A percentile compares a stretch with the other conserved stretches of the same genome.
Evolutionary conservation across 768 basidiomycete species (phyloP).

Genomic region (Phylloporus scabripes): DNA sequence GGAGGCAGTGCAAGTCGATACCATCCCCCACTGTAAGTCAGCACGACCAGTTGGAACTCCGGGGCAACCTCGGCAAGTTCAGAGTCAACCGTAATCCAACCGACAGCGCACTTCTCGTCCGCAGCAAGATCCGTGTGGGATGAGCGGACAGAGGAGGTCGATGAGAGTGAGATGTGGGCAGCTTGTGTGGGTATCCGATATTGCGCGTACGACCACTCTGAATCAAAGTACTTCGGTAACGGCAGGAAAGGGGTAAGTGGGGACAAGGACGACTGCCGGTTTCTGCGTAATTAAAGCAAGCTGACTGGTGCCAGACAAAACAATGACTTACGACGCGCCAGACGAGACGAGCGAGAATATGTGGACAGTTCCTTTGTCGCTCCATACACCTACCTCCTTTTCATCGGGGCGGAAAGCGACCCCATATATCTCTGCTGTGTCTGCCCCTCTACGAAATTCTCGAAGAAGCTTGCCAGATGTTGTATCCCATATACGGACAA

Average conservation of each 20-base stretch:
- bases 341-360: conserved; percentile 71
- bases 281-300: conserved; percentile 39
- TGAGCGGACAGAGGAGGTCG: conserved; percentile 52
- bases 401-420: conserved; percentile 86
- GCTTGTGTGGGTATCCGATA: conserved; percentile 85
- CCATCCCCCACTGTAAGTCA: conserved; percentile 92
- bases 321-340: conserved; percentile 54
- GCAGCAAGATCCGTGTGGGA: conserved; percentile 59
- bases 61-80: conserved; percentile 29
- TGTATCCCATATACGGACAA: conserved; percentile 85
- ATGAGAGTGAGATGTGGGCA: conserved; percentile 72
- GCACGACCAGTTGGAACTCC: conserved; percentile 75
- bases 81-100: conserved; percentile 63
- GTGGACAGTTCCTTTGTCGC: conserved; percentile 93
- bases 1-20: conserved; percentile 70
- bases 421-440: conserved; percentile 88
- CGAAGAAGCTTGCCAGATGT: conserved; percentile 64
- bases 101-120: conserved; percentile 81
- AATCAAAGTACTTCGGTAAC: conserved; percentile 86
- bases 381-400: conserved; percentile 84
- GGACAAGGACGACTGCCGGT: conserved; percentile 80
- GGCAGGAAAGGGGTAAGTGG: conserved; percentile 75
- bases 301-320: conserved; percentile 1
- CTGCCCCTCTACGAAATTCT: conserved; percentile 81
- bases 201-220: conserved; percentile 95